A percentile compares a stretch with the other conserved stretches of the same genome.
These are phyloP conservation scores for Xerocomus potaroensis DNA, from an alignment of 768 basidiomycete species.

Conservation along the genomic window DNA sequence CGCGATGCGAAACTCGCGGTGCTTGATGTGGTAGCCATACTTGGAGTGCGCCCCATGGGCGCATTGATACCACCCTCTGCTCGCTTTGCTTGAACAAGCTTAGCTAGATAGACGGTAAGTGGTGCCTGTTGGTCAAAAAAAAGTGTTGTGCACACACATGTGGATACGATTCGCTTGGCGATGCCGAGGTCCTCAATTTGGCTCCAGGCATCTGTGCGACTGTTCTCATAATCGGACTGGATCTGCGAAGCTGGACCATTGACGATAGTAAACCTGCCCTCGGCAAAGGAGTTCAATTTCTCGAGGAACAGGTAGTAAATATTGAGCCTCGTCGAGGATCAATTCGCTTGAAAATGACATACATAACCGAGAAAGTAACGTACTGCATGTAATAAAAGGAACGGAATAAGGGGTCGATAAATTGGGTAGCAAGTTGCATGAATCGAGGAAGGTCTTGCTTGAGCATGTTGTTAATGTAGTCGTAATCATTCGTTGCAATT, in stretches of 20 bases:
- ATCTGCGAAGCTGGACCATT: constrained; percentile 68
- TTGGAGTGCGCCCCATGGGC: constrained; percentile 33
- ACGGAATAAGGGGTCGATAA: constrained; percentile 97
- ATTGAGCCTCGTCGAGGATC: constrained; percentile 58
- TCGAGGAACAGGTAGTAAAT: constrained; percentile 93
- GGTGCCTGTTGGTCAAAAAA: not conserved
- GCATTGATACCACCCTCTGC: constrained; percentile 28
- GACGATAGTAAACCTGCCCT: constrained; percentile 69
- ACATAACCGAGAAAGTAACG: constrained; percentile 32
- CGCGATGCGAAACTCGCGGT: constrained; percentile 24
- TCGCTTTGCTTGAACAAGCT: constrained; percentile 59
- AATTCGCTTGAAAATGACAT: not conserved
- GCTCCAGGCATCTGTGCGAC: constrained; percentile 79
- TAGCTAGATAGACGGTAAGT: constrained; percentile 42
- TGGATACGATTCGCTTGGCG: constrained; percentile 79
- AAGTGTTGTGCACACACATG: constrained; percentile 51
- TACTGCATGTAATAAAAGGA: constrained; percentile 99
- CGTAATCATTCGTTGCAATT: constrained; percentile 86
- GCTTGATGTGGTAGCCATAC: constrained; percentile 25
- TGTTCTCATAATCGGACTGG: constrained; percentile 68
- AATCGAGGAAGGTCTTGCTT: constrained; percentile 95
- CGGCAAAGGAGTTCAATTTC: constrained; percentile 85
- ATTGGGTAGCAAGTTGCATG: constrained; percentile 79
- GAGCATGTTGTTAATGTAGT: constrained; percentile 84
- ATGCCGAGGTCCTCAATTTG: constrained; percentile 76